phyloP scores from a whole-genome alignment of 2,329 filamentous ascomycete genomes.

The Arthrobotrys megalospora region DNA sequence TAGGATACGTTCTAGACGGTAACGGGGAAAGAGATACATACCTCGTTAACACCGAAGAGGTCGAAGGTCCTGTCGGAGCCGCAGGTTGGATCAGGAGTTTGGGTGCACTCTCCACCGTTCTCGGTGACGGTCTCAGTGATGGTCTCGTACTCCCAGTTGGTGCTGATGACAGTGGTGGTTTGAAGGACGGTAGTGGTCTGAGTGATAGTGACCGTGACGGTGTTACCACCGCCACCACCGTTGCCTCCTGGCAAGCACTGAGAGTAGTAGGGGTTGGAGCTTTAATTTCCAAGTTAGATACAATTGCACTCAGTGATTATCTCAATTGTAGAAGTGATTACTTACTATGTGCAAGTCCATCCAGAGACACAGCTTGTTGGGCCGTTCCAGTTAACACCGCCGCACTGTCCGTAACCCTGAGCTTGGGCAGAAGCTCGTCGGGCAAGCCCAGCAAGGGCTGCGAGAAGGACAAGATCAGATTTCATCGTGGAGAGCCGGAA shows the following conservation, averaged over 20 bases:
- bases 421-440: slow-evolving; percentile 50
- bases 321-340: not conserved
- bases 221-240: not conserved
- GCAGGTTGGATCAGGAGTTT: slow-evolving; percentile 34
- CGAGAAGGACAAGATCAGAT: slow-evolving; percentile 52
- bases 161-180: slow-evolving; percentile 24
- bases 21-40: not conserved
- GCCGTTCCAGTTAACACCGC: slow-evolving; percentile 45
- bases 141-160: slow-evolving; percentile 12
- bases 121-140: slow-evolving; percentile 39
- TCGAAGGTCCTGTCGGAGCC: slow-evolving; percentile 32
- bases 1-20: not conserved
- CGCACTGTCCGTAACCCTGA: slow-evolving; percentile 56
- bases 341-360: slow-evolving; percentile 59
- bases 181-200: slow-evolving; percentile 11
- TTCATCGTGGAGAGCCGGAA: slow-evolving; percentile 52
- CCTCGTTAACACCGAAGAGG: slow-evolving; percentile 59
- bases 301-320: not conserved
- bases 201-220: slow-evolving; percentile 38
- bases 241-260: slow-evolving; percentile 58
- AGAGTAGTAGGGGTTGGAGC: slow-evolving; percentile 60
- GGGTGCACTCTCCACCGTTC: slow-evolving; percentile 20
- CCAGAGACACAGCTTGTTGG: slow-evolving; percentile 47
- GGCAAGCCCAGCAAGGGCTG: slow-evolving; percentile 49
- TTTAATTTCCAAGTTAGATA: slow-evolving; percentile 20